Conservation (phyloP, 2,329 filamentous ascomycete species). For the Diaporthe citrichinensis region DNA sequence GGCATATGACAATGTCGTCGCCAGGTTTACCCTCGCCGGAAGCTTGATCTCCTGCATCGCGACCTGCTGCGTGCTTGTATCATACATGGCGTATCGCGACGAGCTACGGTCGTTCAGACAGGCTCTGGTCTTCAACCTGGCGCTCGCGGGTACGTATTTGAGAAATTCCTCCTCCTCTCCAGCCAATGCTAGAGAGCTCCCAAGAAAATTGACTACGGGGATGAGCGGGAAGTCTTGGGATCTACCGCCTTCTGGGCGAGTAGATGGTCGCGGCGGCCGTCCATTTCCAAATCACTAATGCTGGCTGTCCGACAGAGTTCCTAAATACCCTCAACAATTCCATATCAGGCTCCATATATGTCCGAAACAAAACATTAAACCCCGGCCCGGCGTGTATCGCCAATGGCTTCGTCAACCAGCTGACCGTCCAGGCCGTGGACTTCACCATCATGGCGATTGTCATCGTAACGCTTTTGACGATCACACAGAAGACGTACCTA, state of each 20-base stretch:
- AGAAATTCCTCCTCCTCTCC: slow-evolving; percentile 10
- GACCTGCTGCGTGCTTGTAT: slow-evolving; percentile 38
- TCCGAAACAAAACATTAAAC: slow-evolving; percentile 47
- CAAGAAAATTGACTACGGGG: not conserved
- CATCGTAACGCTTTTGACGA: slow-evolving; percentile 47
- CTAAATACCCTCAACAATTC: slow-evolving; percentile 59
- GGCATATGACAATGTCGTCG: slow-evolving; percentile 18
- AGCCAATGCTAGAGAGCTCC: not conserved
- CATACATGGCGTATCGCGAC: slow-evolving; percentile 37
- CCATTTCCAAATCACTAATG: not conserved
- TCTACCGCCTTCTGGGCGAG: not conserved
- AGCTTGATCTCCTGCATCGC: slow-evolving; percentile 40
- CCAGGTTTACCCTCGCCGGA: slow-evolving; percentile 38
- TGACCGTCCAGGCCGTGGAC: slow-evolving; percentile 60
- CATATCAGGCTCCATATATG: slow-evolving; percentile 55
- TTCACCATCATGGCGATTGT: slow-evolving; percentile 61
- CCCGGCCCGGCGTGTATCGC: slow-evolving; percentile 53
- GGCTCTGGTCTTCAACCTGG: slow-evolving; percentile 44
- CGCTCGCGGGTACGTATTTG: slow-evolving; percentile 42
- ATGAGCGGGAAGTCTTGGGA: not conserved
- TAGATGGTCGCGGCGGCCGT: not conserved
- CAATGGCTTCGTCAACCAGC: slow-evolving; percentile 61
- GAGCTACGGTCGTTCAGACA: slow-evolving; percentile 45
- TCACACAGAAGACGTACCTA: slow-evolving; percentile 51
- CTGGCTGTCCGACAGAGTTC: slow-evolving; percentile 49